Base-by-base conservation (phyloP, 306 rosid species). In the Lotus japonicus region DNA sequence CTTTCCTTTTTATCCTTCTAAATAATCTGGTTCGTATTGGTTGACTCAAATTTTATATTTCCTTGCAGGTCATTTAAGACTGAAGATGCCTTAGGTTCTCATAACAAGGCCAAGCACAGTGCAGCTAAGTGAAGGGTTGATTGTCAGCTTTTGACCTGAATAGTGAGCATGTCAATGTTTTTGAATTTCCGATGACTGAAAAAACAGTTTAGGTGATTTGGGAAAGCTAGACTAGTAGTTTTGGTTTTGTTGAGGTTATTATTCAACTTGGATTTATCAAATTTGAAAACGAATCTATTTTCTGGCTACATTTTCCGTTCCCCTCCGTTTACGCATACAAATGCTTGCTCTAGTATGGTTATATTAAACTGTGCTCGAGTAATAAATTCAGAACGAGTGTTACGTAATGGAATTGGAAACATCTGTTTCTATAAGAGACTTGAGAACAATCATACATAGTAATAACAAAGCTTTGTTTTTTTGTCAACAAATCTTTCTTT, bases 51-150 rank as follows among this genome's bases (percentile, higher is more conserved):
- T 44, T 63, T 21, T 7, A 38, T 12, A 9, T 6, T 14, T 42
- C 36, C 11, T 33, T 76, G 77, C 70, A 89, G 96, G 85, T 75
- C 85, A 4, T 84, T 86, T 59, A 82, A 78, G 80, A 83, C 92
- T 0, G 90, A 86, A 44, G 73, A 50, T 59, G 96, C 82, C 12
- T 62, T 89, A 73, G 85, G 79, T 46, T 79, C 84, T 79, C 92
- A 87, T 77, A 64, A 82, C 3, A 87, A 62, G 80, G 92, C 90
- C 46, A 89, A 89, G 72, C 90, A 89, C 77, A 61, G 77, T 72
- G 80, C 78, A 70, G 77, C 78, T 51, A 78, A 75, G 38, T 82
- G 85, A 74, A 82, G 80, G 64, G 45, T 36, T 75, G 49, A 31
- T 31, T 31, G 16, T 0, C 62, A 44, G 44, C 16, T 64, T 56